Evolutionary conservation across 306 rosid species (phyloP), one percentile per base, ranked within the genome.

Genomic region (Purshia tridentata): DNA sequence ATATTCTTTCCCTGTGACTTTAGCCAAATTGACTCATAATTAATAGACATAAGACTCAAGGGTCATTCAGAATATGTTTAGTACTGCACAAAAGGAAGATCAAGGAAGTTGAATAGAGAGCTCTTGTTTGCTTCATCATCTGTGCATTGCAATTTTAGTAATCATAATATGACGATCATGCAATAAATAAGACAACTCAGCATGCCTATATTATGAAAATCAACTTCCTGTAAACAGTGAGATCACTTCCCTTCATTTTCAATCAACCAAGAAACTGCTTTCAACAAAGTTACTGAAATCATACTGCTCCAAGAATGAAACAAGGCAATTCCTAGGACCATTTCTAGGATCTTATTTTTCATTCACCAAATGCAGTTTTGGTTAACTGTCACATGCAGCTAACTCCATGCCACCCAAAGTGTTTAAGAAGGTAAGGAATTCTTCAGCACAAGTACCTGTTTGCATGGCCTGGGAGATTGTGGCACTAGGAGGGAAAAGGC

Each of bases 401-500:
- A 40, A 22, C 70, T 49, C 29, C 68, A 70, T 57, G 72, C 66
- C 35, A 70, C 53, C 54, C 44, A 23, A 20, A 51, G 47, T 62
- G 22, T 67, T 37, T 67, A 9, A 75, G 61, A 19, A 72, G 45
- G 22, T 62, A 69, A 76, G 67, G 59, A 63, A 58, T 37, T 64
- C 68, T 78, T 11, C 75, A 6, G 47, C 67, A 58, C 54, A 51
- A 74, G 56, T 86, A 94, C 99, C 99, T 83, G 93, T 64, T 76
- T 87, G 93, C 82, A 81, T 70, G 54, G 80, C 81, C 44, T 86
- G 91, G 41, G 82, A 65, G 70, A 81, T 59, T 65, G 90, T n/a
- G 70, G 84, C 81, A 76, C 82, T 81, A 80, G 82, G 74, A 49
- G 89, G 83, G 65, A 77, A 56, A 69, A 48, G 71, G 46, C 48